phyloP scores from a whole-genome alignment of 139 green algal species.

The Tetradesmus obliquus region DNA sequence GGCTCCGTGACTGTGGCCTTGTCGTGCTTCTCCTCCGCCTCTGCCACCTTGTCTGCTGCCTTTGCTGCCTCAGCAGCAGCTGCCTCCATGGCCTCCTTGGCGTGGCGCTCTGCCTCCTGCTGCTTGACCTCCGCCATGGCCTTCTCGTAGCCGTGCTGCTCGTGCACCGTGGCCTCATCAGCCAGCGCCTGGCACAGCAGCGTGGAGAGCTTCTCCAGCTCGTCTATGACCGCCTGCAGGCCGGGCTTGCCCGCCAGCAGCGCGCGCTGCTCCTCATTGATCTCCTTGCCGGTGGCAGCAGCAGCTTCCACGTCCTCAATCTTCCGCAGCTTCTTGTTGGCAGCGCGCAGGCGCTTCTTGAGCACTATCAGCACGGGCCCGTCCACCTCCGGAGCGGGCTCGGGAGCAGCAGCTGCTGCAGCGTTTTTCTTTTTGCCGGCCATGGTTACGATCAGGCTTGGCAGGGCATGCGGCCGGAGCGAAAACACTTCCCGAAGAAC shows the following conservation, averaged over 20 bases:
- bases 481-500: background rate
- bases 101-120: conserved; percentile 22
- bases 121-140: conserved; percentile 33
- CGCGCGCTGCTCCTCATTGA: conserved; percentile 35
- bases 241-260: conserved; percentile 27
- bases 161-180: conserved; percentile 22
- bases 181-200: conserved; percentile 22
- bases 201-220: conserved; percentile 40
- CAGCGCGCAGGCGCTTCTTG: conserved; percentile 23
- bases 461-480: background rate
- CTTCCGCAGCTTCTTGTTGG: conserved; percentile 31
- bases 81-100: conserved; percentile 36
- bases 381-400: conserved; percentile 15
- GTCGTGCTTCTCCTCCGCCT: conserved; percentile 42
- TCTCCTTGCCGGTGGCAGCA: conserved; percentile 8
- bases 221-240: conserved; percentile 44
- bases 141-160: conserved; percentile 15
- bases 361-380: conserved; percentile 22
- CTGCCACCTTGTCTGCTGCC: background rate
- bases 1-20: conserved; percentile 29
- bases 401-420: background rate
- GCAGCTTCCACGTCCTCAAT: conserved; percentile 39
- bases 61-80: conserved; percentile 33
- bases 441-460: conserved; percentile 4
- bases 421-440: conserved; percentile 27